A percentile compares a stretch with the other conserved stretches of the same genome.
Evolutionary conservation across 805 yeast genomes (phyloP).

Genomic region (Yamadazyma laniorum): DNA sequence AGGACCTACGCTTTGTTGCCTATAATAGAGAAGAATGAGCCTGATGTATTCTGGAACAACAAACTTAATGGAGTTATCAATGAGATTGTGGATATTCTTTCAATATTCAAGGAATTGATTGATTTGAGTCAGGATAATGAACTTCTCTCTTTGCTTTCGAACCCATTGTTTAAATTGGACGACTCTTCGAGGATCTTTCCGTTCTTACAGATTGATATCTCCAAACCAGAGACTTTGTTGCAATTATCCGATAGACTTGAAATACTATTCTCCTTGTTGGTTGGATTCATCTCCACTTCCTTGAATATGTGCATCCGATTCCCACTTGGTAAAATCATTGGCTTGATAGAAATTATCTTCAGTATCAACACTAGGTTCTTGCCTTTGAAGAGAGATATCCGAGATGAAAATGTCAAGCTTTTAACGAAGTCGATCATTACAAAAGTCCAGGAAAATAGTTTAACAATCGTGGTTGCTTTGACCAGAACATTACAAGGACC

Average conservation of each 20-base stretch:
- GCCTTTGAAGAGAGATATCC: constrained; percentile 56
- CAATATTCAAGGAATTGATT: constrained; percentile 58
- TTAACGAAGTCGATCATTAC: constrained; percentile 44
- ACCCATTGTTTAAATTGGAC: constrained; percentile 32
- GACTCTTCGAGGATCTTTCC: constrained; percentile 32
- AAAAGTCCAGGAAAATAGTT: constrained; percentile 45
- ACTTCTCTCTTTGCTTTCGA: constrained; percentile 25
- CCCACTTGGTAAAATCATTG: constrained; percentile 60
- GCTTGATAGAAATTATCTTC: constrained; percentile 52
- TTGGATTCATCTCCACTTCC: constrained; percentile 45
- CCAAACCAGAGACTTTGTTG: constrained; percentile 50
- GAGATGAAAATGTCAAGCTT: constrained; percentile 49
- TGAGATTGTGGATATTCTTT: constrained; percentile 54
- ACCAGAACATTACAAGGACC: constrained; percentile 36
- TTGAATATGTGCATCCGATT: constrained; percentile 57
- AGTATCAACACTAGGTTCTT: constrained; percentile 55
- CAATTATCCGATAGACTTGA: constrained; percentile 52
- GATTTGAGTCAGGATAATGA: constrained; percentile 58
- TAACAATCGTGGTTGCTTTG: constrained; percentile 39
- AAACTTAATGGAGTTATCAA: constrained; percentile 48
- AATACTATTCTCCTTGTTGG: constrained; percentile 38
- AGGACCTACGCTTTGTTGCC: constrained; percentile 55
- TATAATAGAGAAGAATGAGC: constrained; percentile 52
- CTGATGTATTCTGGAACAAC: constrained; percentile 44
- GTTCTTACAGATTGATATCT: constrained; percentile 57